These are phyloP conservation scores for Sisymbrium altissimum DNA, from an alignment of 345 rosid species.

Conservation along the genomic window DNA sequence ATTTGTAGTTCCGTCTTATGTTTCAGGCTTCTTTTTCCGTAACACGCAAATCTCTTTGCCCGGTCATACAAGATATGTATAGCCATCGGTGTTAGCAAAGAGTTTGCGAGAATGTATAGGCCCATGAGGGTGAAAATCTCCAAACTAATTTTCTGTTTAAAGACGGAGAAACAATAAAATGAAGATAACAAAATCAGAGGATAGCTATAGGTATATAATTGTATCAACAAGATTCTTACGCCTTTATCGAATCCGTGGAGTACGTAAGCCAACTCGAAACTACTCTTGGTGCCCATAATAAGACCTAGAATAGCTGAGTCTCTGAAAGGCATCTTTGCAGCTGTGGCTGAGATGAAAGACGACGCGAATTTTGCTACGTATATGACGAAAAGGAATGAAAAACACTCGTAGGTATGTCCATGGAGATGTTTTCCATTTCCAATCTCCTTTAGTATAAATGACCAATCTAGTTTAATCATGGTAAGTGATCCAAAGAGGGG, in stretches of 20 bases:
- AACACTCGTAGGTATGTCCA: constrained; percentile 1
- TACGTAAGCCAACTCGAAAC: constrained; percentile 33
- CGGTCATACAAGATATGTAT: constrained; percentile 37
- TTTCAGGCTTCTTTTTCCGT: constrained; percentile 33
- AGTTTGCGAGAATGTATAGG: constrained; percentile 15
- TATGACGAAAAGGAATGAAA: constrained; percentile 7
- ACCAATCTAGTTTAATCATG: constrained; percentile 24
- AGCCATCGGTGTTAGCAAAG: constrained; percentile 25
- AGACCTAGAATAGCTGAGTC: constrained; percentile 42
- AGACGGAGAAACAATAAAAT: background rate
- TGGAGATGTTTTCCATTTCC: background rate
- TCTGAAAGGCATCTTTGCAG: constrained; percentile 38
- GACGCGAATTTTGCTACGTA: constrained; percentile 25
- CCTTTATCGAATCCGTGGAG: background rate
- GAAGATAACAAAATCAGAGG: background rate
- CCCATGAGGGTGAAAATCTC: constrained; percentile 12
- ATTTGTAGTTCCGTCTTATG: constrained; percentile 35
- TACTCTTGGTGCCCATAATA: constrained; percentile 37
- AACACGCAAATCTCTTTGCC: constrained; percentile 40
- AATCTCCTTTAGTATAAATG: background rate
- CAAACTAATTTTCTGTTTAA: background rate
- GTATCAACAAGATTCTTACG: constrained; percentile 18
- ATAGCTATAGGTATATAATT: background rate
- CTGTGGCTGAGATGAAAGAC: constrained; percentile 23
- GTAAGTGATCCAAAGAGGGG: constrained; percentile 36